Conservation (phyloP, 139 green algal genomes). For the Chlorokybus atmophyticus region DNA sequence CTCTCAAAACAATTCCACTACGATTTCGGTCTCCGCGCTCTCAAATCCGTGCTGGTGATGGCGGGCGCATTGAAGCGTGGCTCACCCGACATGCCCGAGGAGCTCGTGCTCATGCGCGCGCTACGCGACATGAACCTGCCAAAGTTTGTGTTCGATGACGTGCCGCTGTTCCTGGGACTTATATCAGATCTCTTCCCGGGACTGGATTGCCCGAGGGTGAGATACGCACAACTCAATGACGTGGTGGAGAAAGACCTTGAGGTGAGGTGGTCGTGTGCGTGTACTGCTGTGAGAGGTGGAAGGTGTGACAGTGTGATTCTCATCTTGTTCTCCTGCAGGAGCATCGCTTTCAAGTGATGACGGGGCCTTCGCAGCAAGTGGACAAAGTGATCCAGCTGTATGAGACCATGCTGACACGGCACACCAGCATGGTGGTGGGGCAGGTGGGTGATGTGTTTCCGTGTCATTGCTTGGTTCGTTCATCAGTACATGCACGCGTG, state of each 20-base stretch:
- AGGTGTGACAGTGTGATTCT: no score
- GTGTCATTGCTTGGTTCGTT: no score
- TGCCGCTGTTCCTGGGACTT: conserved; percentile 71
- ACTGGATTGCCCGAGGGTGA: conserved; percentile 36
- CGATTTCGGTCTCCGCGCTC: conserved; percentile 67
- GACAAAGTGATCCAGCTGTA: conserved; percentile 79
- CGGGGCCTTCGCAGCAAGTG: conserved; percentile 44
- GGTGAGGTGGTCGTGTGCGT: no score
- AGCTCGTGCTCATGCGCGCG: conserved; percentile 67
- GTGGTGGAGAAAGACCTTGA: conserved; percentile 60
- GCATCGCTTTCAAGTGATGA: conserved; percentile 32
- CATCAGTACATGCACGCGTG: no score
- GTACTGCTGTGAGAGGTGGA: no score
- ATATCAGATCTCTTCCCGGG: conserved; percentile 58
- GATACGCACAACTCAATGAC: conserved; percentile 69
- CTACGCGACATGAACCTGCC: conserved; percentile 80
- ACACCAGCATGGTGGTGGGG: conserved; percentile 77
- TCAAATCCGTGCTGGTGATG: conserved; percentile 74
- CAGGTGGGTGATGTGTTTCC: no score
- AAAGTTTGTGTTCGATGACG: conserved; percentile 79
- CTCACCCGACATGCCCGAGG: conserved; percentile 53
- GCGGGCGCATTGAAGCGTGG: conserved; percentile 64
- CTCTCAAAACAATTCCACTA: conserved; percentile 75
- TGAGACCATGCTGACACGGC: conserved; percentile 67
- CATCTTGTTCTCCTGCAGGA: no score